Evolutionary conservation across 306 rosid genomes (phyloP), one percentile per base, ranked within the genome.

Genomic region (Castanea sativa): DNA sequence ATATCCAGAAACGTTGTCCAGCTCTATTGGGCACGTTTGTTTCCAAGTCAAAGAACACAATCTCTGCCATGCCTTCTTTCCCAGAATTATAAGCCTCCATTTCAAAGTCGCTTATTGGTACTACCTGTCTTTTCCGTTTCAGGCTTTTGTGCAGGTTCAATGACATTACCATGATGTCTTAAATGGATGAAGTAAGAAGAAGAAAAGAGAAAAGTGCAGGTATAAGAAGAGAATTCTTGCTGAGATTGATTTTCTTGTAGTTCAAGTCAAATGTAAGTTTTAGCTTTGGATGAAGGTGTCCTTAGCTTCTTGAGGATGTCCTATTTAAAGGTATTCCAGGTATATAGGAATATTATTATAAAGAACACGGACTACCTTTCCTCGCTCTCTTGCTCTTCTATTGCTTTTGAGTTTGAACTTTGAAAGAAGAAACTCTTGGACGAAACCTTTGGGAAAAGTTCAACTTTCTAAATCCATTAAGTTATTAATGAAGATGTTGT

Each of bases 41-140:
- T 90, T 95, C 99, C 74, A 95, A 83, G 87, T 95, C 99, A 55
- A 95, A 95, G 90, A 95, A 95, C 73, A 89, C 98, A 43, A 95
- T 91, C 82, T 94, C 92, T 14, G 87, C 78, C 74, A 82, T 27
- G 29, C 84, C 67, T 33, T 90, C 79, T 49, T 60, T 88, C 87
- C 76, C 77, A 76, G 91, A 73, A 81, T 68, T 45, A 57, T 86
- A 77, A 64, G 63, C 15, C 60, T 83, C 93, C 97, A 91, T 86
- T 72, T 69, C 25, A 13, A 30, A 67, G 18, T 21, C n/a, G 69
- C 23, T 35, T 71, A 23, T 32, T 27, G 30, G 29, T 57, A 20
- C 33, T 43, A 4, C 45, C 69, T 63, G 65, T 69, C 73, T 3
- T 4, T n/a, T 55, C 13, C 4, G 51, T 69, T 78, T 59, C 43